Evolutionary conservation across 306 rosid genomes (phyloP).

Genomic region (Betula pendula): DNA sequence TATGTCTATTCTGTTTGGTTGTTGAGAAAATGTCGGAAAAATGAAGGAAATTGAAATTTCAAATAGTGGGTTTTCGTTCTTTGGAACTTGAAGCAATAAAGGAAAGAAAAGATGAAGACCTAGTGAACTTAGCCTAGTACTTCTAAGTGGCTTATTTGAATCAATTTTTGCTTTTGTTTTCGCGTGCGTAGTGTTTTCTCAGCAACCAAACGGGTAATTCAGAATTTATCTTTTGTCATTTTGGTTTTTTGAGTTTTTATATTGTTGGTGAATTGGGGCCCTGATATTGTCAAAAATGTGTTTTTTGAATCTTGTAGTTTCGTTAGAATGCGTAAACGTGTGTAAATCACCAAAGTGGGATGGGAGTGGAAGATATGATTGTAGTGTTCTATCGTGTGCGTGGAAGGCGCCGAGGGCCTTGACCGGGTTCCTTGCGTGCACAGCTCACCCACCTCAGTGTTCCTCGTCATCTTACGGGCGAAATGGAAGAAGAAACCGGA

Average conservation of each 20-base stretch:
- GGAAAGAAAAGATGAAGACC: background rate
- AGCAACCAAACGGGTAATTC: conserved; percentile 12
- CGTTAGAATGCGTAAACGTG: conserved; percentile 84
- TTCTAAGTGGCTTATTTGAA: conserved; percentile 15
- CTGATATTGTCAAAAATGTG: conserved; percentile 27
- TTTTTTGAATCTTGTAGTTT: conserved; percentile 52
- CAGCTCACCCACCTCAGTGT: conserved; percentile 65
- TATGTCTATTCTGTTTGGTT: conserved; percentile 22
- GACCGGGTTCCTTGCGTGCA: conserved; percentile 91
- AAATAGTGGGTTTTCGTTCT: conserved; percentile 11
- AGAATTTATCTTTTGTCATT: conserved; percentile 8
- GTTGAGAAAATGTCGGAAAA: conserved; percentile 31
- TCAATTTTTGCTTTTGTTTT: conserved; percentile 10
- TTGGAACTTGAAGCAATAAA: background rate
- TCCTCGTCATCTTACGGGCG: conserved; percentile 35
- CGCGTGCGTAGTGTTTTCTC: conserved; percentile 1
- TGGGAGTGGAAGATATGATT: conserved; percentile 80
- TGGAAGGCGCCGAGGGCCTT: conserved; percentile 94
- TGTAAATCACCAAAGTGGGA: conserved; percentile 78
- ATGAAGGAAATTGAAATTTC: conserved; percentile 7
- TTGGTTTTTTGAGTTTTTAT: background rate
- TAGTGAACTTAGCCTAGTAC: conserved; percentile 15
- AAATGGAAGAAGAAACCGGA: conserved; percentile 63
- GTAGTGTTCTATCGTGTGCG: conserved; percentile 76
- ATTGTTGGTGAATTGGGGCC: conserved; percentile 14